Conservation (phyloP, 441 rosid genomes). For the Aquilaria agallochum region DNA sequence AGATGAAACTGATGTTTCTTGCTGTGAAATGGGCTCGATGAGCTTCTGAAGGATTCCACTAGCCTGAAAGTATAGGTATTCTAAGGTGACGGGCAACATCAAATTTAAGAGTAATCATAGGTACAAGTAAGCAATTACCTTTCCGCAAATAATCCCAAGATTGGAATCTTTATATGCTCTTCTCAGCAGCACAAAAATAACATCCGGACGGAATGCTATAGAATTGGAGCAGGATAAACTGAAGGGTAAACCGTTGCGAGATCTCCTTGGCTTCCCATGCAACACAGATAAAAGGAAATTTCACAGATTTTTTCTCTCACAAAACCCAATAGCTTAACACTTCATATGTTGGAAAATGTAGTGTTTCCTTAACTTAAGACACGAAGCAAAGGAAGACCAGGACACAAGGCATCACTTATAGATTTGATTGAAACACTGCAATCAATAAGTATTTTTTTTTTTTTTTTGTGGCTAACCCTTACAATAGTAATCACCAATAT, state of each 20-base stretch:
- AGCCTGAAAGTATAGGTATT: conserved; percentile 41
- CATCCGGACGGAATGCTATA: conserved; percentile 63
- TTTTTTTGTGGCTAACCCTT: too few relatives aligned
- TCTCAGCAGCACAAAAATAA: conserved; percentile 57
- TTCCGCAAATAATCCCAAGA: conserved; percentile 60
- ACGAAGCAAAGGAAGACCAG: too few relatives aligned
- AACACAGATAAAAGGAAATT: conserved; percentile 10
- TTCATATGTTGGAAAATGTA: too few relatives aligned
- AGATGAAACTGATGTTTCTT: conserved; percentile 30
- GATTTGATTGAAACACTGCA: too few relatives aligned
- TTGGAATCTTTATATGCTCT: conserved; percentile 68
- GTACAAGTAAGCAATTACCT: conserved; percentile 35
- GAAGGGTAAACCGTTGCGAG: conserved; percentile 46
- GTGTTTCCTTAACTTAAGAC: too few relatives aligned
- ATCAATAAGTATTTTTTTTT: too few relatives aligned
- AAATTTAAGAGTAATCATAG: conserved; percentile 13
- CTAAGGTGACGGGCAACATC: conserved; percentile 12
- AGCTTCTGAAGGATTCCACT: conserved; percentile 65
- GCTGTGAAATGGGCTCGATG: conserved; percentile 39
- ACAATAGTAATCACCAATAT: too few relatives aligned
- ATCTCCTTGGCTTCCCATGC: conserved; percentile 64
- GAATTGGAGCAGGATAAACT: conserved; percentile 43
- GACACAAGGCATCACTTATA: too few relatives aligned
- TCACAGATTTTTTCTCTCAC: conserved; percentile 4
- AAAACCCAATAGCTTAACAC: too few relatives aligned